phyloP scores from a whole-genome alignment of 768 basidiomycete species.

The Nidularia pulvinata region DNA sequence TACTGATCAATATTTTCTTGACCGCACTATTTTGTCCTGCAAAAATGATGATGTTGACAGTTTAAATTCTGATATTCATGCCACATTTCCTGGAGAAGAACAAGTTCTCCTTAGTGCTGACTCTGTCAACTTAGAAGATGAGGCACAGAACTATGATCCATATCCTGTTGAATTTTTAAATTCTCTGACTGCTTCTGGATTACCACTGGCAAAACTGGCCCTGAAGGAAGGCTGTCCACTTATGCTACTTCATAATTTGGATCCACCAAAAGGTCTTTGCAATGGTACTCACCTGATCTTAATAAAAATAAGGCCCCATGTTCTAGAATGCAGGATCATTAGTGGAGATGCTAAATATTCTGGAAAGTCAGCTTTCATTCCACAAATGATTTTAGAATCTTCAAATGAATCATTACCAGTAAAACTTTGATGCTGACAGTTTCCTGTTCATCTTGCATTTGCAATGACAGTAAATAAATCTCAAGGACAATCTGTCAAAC shows the following conservation, averaged over 20 bases:
- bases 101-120: constrained; percentile 23
- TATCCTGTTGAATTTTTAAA: background rate
- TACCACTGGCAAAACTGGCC: background rate
- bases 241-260: background rate
- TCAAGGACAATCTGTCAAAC: background rate
- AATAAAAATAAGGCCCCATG: background rate
- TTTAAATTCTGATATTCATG: constrained; percentile 23
- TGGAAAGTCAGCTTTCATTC: background rate
- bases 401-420: too few relatives aligned
- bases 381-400: constrained; percentile 5
- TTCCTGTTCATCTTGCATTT: constrained; percentile 5
- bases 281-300: background rate
- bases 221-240: background rate
- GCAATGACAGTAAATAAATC: constrained; percentile 12
- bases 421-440: too few relatives aligned
- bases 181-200: background rate
- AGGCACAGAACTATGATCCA: background rate
- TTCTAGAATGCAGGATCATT: background rate
- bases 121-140: constrained; percentile 4
- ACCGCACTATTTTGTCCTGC: constrained; percentile 31
- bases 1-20: constrained; percentile 20
- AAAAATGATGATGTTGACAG: constrained; percentile 34
- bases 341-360: background rate
- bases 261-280: background rate
- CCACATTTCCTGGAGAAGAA: constrained; percentile 16